Conservation (phyloP, 306 rosid species). For the Sechiopsis laciniata region DNA sequence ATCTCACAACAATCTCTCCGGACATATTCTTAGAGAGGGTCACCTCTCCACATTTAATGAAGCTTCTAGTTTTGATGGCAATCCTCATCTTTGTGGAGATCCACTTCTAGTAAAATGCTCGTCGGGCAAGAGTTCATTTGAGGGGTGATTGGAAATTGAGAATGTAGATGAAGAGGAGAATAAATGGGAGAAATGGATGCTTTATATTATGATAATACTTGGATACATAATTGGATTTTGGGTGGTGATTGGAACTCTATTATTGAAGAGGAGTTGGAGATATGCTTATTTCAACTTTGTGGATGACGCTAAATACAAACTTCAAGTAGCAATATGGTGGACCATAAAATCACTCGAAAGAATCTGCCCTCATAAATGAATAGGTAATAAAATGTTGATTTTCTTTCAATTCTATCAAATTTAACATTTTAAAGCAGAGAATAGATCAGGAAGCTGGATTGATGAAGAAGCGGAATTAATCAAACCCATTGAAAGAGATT, state of each 20-base stretch:
- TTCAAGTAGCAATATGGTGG: neutral
- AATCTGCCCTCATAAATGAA: neutral
- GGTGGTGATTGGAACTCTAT: neutral
- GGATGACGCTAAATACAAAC: neutral
- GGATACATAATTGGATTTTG: neutral
- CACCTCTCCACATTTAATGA: neutral
- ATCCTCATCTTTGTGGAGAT: neutral
- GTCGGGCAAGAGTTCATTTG: neutral
- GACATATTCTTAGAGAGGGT: neutral
- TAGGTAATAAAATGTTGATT: neutral
- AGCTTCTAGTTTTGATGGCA: neutral
- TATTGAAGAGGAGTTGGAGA: neutral
- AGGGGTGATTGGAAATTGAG: neutral
- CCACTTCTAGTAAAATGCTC: neutral
- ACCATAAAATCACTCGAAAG: neutral
- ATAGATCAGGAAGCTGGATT: too few species aligned
- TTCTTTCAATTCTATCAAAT: too few species aligned
- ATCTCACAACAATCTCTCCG: neutral
- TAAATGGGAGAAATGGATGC: constrained; percentile 9
- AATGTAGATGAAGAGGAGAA: neutral
- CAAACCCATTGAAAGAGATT: too few species aligned
- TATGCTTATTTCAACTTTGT: neutral
- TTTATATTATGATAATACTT: neutral
- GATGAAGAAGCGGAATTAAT: too few species aligned
- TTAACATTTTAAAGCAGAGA: too few species aligned